Evolutionary conservation across 306 rosid genomes (phyloP).

Genomic region (Sicyos baderoa): DNA sequence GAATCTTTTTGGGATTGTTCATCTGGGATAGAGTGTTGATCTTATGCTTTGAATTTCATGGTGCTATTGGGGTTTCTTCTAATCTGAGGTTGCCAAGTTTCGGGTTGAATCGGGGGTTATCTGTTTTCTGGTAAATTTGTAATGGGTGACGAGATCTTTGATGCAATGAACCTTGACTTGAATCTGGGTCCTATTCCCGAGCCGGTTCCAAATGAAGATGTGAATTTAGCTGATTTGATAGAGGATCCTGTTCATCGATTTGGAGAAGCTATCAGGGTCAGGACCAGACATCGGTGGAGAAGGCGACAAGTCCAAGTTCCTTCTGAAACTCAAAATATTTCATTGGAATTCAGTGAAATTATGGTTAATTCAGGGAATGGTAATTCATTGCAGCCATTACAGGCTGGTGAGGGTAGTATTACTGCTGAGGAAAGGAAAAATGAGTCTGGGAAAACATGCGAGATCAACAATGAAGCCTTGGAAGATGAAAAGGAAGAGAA

Average conservation of each 20-base stretch:
- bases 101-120: neutral
- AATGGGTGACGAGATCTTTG: slow-evolving; percentile 78
- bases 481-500: slow-evolving; percentile 46
- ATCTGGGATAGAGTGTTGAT: slow-evolving; percentile 14
- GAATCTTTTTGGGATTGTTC: slow-evolving; percentile 1
- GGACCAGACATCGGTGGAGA: slow-evolving; percentile 53
- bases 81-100: slow-evolving; percentile 28
- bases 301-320: slow-evolving; percentile 35
- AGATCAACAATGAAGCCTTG: slow-evolving; percentile 43
- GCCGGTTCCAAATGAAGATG: slow-evolving; percentile 34
- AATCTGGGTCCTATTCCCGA: slow-evolving; percentile 85
- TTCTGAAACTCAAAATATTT: slow-evolving; percentile 39
- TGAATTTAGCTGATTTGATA: slow-evolving; percentile 53
- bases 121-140: slow-evolving; percentile 12
- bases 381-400: slow-evolving; percentile 31
- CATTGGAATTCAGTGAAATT: slow-evolving; percentile 50
- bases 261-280: slow-evolving; percentile 45
- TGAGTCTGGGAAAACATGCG: slow-evolving; percentile 57
- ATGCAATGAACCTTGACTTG: slow-evolving; percentile 91
- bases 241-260: slow-evolving; percentile 43
- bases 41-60: slow-evolving; percentile 26
- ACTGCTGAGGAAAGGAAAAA: slow-evolving; percentile 58
- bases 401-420: slow-evolving; percentile 84
- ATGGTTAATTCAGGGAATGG: slow-evolving; percentile 49
- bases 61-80: slow-evolving; percentile 35